A percentile compares a stretch with the other conserved stretches of the same genome.
Evolutionary conservation across 306 rosid species (phyloP).

Genomic region (Parietaria judaica): DNA sequence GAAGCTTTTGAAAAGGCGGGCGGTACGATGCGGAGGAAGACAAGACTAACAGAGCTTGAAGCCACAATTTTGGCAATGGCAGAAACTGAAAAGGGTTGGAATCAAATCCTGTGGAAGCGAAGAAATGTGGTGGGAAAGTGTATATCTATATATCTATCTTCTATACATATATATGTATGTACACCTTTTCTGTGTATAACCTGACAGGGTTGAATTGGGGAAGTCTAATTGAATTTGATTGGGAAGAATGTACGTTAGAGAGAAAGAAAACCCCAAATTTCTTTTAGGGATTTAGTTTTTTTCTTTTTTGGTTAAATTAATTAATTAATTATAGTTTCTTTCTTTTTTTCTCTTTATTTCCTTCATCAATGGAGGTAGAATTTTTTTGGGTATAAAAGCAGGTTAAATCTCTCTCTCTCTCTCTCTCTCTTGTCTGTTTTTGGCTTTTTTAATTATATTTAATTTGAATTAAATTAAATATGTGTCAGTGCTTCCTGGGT

Average conservation of each 20-base stretch:
- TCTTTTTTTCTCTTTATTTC: background rate
- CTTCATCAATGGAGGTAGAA: constrained; percentile 9
- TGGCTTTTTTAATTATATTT: no score
- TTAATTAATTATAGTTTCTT: background rate
- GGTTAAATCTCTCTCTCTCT: constrained; percentile 31
- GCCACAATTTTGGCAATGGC: constrained; percentile 53
- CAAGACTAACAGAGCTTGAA: constrained; percentile 26
- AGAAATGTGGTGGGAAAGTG: constrained; percentile 32
- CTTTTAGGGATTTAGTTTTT: constrained; percentile 31
- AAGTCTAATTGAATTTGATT: constrained; percentile 46
- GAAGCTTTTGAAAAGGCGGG: background rate
- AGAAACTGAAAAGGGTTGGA: background rate
- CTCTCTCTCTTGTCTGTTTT: constrained; percentile 18
- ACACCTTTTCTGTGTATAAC: constrained; percentile 43
- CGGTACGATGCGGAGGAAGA: constrained; percentile 1
- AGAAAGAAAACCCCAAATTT: constrained; percentile 34
- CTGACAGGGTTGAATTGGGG: constrained; percentile 51
- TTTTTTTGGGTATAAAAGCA: constrained; percentile 26
- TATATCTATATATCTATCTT: constrained; percentile 1
- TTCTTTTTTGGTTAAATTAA: background rate
- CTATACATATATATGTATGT: constrained; percentile 22
- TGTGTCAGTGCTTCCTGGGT: constrained; percentile 16
- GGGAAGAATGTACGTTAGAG: constrained; percentile 37
- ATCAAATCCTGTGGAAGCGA: constrained; percentile 9
- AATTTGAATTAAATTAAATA: background rate